Evolutionary conservation across 2,329 filamentous ascomycete genomes (phyloP).

Genomic region (Cladophialophora exuberans): DNA sequence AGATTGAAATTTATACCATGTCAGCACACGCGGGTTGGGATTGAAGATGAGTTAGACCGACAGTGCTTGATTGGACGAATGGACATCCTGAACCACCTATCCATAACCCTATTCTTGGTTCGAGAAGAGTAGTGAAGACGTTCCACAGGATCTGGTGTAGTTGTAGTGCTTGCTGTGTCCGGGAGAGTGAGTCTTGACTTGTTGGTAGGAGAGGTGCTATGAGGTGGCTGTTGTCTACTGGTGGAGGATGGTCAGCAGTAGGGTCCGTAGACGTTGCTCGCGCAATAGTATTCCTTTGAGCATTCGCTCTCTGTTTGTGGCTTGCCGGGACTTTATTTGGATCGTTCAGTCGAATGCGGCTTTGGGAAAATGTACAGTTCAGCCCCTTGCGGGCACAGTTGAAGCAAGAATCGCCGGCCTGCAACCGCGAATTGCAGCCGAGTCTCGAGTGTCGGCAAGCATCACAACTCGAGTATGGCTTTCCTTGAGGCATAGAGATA

Average conservation of each 20-base stretch:
- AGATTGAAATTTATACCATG: too few relatives aligned
- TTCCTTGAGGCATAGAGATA: neutral
- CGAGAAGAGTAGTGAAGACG: constrained; percentile 5
- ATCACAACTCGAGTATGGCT: constrained; percentile 5
- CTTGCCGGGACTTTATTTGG: neutral
- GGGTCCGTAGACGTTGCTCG: neutral
- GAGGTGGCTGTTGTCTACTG: neutral
- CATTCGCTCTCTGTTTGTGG: neutral
- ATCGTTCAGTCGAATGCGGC: neutral
- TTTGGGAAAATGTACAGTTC: neutral
- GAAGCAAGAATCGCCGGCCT: constrained; percentile 4
- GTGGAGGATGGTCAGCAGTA: neutral
- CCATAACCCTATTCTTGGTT: constrained; percentile 11
- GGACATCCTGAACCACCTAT: constrained; percentile 6
- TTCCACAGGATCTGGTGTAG: constrained; percentile 13
- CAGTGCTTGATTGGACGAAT: neutral
- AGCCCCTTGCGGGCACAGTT: constrained; percentile 6
- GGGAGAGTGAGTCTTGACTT: neutral
- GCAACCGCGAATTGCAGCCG: constrained; percentile 2
- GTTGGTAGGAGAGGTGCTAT: neutral
- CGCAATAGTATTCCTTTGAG: neutral
- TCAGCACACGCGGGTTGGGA: neutral
- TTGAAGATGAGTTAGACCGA: neutral
- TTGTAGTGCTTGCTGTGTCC: neutral
- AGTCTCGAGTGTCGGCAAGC: constrained; percentile 4